A percentile compares a stretch with the other conserved stretches of the same genome.
phyloP scores from a whole-genome alignment of 2,329 filamentous ascomycete species.

The Gaeumannomyces tritici region DNA sequence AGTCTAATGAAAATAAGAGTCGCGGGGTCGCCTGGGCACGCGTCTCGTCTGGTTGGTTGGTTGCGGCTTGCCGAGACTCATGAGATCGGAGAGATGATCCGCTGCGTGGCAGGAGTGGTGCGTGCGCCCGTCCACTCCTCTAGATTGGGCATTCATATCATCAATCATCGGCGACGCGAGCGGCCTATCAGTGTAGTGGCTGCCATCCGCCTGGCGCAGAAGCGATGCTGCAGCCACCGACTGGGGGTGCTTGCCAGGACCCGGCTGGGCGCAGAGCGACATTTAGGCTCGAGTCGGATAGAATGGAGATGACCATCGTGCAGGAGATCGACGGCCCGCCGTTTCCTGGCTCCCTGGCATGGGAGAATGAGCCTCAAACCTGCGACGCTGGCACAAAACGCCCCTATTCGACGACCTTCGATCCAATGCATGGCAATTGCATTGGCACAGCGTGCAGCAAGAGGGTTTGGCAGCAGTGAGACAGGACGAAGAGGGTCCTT shows the following conservation, averaged over 20 bases:
- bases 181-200: not conserved
- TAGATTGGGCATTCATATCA: not conserved
- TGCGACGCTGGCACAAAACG: too few relatives aligned
- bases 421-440: not conserved
- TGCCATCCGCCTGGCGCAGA: not conserved
- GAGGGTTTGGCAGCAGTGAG: too few relatives aligned
- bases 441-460: not conserved
- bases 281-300: not conserved
- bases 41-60: not conserved
- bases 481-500: too few relatives aligned
- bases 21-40: not conserved
- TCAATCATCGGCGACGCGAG: too few relatives aligned
- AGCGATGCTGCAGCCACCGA: not conserved
- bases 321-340: not conserved
- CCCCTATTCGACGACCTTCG: not conserved
- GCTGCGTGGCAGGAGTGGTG: not conserved
- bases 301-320: not conserved
- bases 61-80: not conserved
- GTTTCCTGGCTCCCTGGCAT: not conserved
- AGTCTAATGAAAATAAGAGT: not conserved
- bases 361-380: not conserved
- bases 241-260: not conserved
- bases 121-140: not conserved
- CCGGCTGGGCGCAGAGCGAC: not conserved
- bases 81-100: not conserved